Evolutionary conservation across 495 filamentous ascomycete species (phyloP), one percentile per base, ranked within the genome.

Genomic region (Talaromyces wortmannii): DNA sequence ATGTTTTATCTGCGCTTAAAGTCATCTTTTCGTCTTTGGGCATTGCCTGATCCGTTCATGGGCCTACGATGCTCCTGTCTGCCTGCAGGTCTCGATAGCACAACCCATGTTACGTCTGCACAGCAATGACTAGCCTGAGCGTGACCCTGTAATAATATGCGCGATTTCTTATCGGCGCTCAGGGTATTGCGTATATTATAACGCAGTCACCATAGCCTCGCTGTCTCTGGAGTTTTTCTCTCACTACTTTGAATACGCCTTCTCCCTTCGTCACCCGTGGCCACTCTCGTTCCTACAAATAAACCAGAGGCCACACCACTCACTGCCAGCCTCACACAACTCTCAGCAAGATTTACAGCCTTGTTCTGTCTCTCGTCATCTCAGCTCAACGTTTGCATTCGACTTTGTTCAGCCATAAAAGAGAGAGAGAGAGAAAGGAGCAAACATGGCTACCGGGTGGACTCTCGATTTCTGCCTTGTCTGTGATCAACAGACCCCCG

Each of bases 401-500:
- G 23, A 23, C 23, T 23, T 23, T 23, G 23, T 23, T 23, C 23
- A 23, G 23, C 23, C 1, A 23, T 2, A 23, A 23, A 23, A 23
- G 4, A 23, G 4, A 23, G 4, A 23, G 4, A 23, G 4, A 23
- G 36, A 10, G 15, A 7, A 33, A n/a, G 30, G 11, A 12, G 13
- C 7, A 15, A 51, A 33, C 5, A 85, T 85, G 75, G 81, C 88
- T 60, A 86, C 89, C 67, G 84, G 85, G 58, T 97, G 92, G 91
- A 90, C 87, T 59, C 88, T 84, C 59, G 90, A 96, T 69, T 96
- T 89, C 81, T 97, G 92, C 76, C 84, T 97, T 56, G 85, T 86
- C 77, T 97, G 92, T 78, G 92, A 97, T 71, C 83, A 84, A 68
- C 89, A 95, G 71, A 94, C 87, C 54, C 62, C 76, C 17, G 87